Base-by-base conservation (phyloP, 1,139 yeast genomes). In the Kodamaea arcana region DNA sequence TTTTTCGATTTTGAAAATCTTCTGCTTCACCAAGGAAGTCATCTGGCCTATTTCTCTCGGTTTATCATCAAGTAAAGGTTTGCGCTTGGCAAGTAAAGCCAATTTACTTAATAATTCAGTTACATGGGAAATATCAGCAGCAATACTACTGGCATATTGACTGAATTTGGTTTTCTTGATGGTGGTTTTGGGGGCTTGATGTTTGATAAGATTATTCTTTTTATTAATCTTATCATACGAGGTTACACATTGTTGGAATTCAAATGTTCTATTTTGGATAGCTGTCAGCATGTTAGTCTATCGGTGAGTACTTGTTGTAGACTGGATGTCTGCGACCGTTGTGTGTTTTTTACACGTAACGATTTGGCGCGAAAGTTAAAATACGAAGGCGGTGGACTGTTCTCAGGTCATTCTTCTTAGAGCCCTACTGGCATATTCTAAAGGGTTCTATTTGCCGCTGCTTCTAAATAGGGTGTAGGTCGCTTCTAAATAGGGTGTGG, bases 21-120 rank as follows among this genome's bases (percentile, higher is more conserved):
- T 95, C 56, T 92, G 96, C 54, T 92, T 94, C 52, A 92, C 88
- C 32, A 92, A 84, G 53, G 83, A 86, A 1, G 98, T 88, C 46
- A 94, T 69, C 57, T 92, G 97, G 14, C 92, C 86, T 42, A 94
- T 86, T 55, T 92, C 98, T 21, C 85, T 81, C 1, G 98, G 97
- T 47, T 84, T 81, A 58, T 94, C 98, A 54, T 90, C 96, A 50
- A 92, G 86, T 52, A 92, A 62, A n/a, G 97, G 95, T 56, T 88
- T 90, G 48, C 90, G 69, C 56, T 83, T 86, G 8, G 98, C 97
- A 44, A 92, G 60, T 30, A 77, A 50, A 1, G 98, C 96, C 33
- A 92, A 69, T 48, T 88, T 82, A 32, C 84, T 79, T 40, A 94
- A 69, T 50, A 88, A 69, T 39, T 80, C 88, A 2, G 97, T 90